Base-by-base conservation (phyloP, 108 stramenopile genomes). In the Stephanodiscus triporus region DNA sequence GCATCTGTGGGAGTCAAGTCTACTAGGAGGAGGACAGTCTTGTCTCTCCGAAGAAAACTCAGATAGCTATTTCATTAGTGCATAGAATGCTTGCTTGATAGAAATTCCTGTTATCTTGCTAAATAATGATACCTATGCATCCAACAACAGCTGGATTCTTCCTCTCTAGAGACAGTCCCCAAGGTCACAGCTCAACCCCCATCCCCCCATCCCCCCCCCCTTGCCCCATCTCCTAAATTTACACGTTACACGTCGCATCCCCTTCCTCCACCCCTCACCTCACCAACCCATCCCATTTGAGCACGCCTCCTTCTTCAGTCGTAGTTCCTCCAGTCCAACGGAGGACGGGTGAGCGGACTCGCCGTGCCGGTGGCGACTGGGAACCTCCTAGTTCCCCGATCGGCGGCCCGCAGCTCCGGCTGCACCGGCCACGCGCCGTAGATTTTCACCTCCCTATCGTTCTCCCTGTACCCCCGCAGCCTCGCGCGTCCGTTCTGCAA, bases 401-500 rank as follows among this genome's bases (percentile, higher is more conserved):
- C 65, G 45, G 24, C 26, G 42, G 63, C 62, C 70, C 38, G 62
- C 24, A 72, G 34, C 34, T 81, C 80, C 51, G 80, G 80, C 70
- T 81, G 80, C 16, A 74, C 70, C 13, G 80, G 57, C 70, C 70
- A 74, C 37, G 80, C 75, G 0, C 89, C 89, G 66, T 84, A 91
- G 37, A 72, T 78, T 63, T 86, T 82, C 17, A 90, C 88, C 81
- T 94, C 92, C 74, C 76, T 82, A 27, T 43, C 89, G 73, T 94
- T 94, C 65, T 90, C 89, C 63, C 67, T 74, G 63, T 84, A 91
- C 67, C 93, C 93, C 76, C 89, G 55, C 37, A 94, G 65, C 50
- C 93, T 83, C 10, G 66, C 77, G 27, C 90, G 86, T 13, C 85
- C 80, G 68, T 88, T 86, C 68, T 91, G 90, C 78, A 94, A 73